Base-by-base conservation (phyloP, 2,329 filamentous ascomycete species). In the Coniochaeta pulveracea region DNA sequence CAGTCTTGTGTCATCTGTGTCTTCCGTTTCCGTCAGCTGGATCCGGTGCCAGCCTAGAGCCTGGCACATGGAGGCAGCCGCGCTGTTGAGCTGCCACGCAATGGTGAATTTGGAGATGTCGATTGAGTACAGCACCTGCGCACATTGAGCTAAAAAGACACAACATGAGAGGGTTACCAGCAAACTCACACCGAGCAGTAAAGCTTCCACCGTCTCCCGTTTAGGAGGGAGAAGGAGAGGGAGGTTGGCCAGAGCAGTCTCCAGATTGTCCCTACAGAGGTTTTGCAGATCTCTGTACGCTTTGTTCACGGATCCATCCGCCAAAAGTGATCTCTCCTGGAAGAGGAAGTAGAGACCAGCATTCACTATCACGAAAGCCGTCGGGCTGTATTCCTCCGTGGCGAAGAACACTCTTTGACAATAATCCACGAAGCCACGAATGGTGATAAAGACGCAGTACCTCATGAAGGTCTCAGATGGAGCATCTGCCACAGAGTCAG, bases 41-140 rank as follows among this genome's bases (percentile, higher is more conserved):
- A 50, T 45, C 32, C 69, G 64, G 45, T 80, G 76, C 38, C 73
- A 77, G 3, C 76, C 76, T 4, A 78, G 64, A 0, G 68, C 69
- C 43, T 76, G 72, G 40, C 72, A 77, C 34, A 81, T 58, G 33
- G 70, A 63, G 10, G 69, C 67, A 0, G 75, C 76, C 12, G 65
- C 64, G 5, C 66, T 69, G 16, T 66, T 68, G 12, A 80, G 56
- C 12, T 72, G 68, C 66, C 74, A 77, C 11, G 71, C 72, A 4
- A 80, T 60, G 0, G 72, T 73, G 1, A 74, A 72, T 23, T 72
- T 70, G 4, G 72, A 76, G 10, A 68, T 61, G 40, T 80, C 74
- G 31, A 79, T 65, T 10, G 74, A 66, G 43, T 78, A 72, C n/a
- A 72, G 55, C 4, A 70, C 63, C 71, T 79, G 33, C n/a, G 17